A percentile compares a stretch with the other conserved stretches of the same genome.
These are phyloP conservation scores for Lumnitzera littorea DNA, from an alignment of 345 rosid species.

Conservation along the genomic window DNA sequence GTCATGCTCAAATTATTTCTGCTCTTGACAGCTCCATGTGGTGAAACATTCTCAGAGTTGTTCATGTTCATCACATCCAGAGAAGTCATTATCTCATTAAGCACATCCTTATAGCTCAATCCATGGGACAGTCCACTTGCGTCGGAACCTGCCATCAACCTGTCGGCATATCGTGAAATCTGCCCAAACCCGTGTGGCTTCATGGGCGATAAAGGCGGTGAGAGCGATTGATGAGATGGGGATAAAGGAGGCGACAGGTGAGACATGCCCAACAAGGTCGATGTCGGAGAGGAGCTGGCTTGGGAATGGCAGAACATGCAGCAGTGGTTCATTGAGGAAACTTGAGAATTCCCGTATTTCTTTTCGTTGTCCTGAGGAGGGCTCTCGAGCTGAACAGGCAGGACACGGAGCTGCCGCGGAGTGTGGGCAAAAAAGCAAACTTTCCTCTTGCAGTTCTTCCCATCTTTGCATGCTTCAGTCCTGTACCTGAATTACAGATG, in stretches of 20 bases:
- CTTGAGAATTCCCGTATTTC: constrained; percentile 1
- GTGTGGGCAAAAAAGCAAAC: constrained; percentile 74
- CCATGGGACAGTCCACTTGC: constrained; percentile 23
- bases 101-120: constrained; percentile 41
- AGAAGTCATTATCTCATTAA: constrained; percentile 46
- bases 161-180: constrained; percentile 23
- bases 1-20: constrained; percentile 7
- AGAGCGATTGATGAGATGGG: constrained; percentile 42
- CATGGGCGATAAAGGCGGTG: constrained; percentile 76
- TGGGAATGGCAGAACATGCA: constrained; percentile 46
- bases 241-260: constrained; percentile 46
- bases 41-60: constrained; percentile 20
- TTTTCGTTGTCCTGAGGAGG: constrained; percentile 4
- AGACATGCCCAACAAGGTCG: constrained; percentile 57
- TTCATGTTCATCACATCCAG: constrained; percentile 44
- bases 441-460: constrained; percentile 57
- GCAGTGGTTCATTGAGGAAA: constrained; percentile 25
- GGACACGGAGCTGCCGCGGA: constrained; percentile 51
- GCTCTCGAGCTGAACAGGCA: constrained; percentile 26
- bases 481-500: constrained; percentile 21
- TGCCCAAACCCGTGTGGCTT: constrained; percentile 29
- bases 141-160: constrained; percentile 2
- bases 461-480: constrained; percentile 72
- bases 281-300: constrained; percentile 58
- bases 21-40: constrained; percentile 7